A percentile compares a stretch with the other conserved stretches of the same genome.
Evolutionary conservation across 768 basidiomycete genomes (phyloP).

Genomic region (Mycena latifolia): DNA sequence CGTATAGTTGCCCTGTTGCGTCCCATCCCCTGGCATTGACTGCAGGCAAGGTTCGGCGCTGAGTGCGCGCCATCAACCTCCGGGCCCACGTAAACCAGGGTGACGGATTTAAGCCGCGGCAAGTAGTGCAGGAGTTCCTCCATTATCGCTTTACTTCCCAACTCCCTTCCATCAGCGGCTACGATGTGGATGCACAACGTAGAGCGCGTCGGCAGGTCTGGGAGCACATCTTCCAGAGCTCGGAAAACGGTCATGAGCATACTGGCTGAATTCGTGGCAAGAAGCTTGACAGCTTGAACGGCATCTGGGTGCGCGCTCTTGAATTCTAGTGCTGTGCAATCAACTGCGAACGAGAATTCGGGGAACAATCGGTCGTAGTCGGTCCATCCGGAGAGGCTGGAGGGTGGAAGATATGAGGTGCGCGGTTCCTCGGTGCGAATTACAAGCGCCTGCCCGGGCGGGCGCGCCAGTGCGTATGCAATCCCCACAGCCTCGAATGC

Average conservation of each 20-base stretch:
- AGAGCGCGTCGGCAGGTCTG: conserved; percentile 15
- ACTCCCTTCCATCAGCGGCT: conserved; percentile 6
- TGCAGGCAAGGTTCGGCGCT: conserved; percentile 9
- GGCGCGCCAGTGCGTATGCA: neutral
- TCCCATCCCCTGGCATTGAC: neutral
- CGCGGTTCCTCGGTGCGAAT: neutral
- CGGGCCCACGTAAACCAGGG: neutral
- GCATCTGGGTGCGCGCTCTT: conserved; percentile 5
- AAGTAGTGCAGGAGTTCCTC: conserved; percentile 30
- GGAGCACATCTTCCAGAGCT: conserved; percentile 12
- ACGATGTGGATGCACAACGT: conserved; percentile 29
- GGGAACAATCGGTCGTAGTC: conserved; percentile 12
- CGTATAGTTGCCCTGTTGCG: neutral
- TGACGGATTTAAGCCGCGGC: conserved; percentile 1
- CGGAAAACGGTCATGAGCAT: conserved; percentile 11
- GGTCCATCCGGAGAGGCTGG: conserved; percentile 18
- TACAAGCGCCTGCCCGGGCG: neutral
- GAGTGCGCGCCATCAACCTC: neutral
- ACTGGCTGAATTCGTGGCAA: neutral
- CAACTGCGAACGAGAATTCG: neutral
- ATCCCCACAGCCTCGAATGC: neutral
- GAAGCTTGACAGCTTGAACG: neutral
- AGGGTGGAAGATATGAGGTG: conserved; percentile 10
- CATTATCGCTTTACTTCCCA: neutral
- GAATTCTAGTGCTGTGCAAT: too few relatives aligned